Percentiles rank a stretch among this genome's conserved stretches.
These are phyloP conservation scores for Saxophila tyrrhenica DNA, from an alignment of 495 filamentous ascomycete species.

Conservation along the genomic window DNA sequence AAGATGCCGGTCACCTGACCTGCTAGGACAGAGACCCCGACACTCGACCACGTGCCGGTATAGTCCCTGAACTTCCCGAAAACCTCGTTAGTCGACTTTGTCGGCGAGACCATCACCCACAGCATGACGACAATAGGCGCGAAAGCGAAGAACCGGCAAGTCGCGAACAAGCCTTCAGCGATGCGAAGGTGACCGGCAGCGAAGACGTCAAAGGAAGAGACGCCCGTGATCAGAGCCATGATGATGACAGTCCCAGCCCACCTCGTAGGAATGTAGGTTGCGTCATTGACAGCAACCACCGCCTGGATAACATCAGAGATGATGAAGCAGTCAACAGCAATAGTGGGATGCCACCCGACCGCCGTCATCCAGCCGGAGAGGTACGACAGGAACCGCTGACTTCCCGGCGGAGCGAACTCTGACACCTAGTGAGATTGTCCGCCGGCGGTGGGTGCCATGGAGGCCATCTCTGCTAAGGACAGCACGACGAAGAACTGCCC, in stretches of 20 bases:
- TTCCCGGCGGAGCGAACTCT: constrained; percentile 20
- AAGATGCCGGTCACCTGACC: constrained; percentile 15
- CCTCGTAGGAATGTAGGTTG: constrained; percentile 17
- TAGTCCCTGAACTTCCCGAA: constrained; percentile 15
- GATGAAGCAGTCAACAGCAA: constrained; percentile 20
- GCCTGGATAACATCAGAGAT: constrained; percentile 21
- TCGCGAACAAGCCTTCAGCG: constrained; percentile 20
- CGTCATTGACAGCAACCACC: constrained; percentile 20
- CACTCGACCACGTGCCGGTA: constrained; percentile 8
- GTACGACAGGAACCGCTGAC: constrained; percentile 24
- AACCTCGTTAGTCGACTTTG: constrained; percentile 2
- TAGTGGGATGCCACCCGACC: constrained; percentile 10
- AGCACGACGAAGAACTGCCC: constrained; percentile 15
- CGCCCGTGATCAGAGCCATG: constrained; percentile 4
- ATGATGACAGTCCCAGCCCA: constrained; percentile 25
- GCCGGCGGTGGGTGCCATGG: constrained; percentile 20
- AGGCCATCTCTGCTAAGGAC: constrained; percentile 18
- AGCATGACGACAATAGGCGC: constrained; percentile 17
- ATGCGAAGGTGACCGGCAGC: constrained; percentile 16
- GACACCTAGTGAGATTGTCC: constrained; percentile 3
- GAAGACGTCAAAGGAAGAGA: constrained; percentile 19
- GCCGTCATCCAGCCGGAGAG: constrained; percentile 16
- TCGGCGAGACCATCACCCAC: neutral
- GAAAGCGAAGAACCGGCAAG: constrained; percentile 20
- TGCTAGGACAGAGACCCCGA: constrained; percentile 5